phyloP scores from a whole-genome alignment of 352 stramenopile species.

The Blastocystis sp. region DNA sequence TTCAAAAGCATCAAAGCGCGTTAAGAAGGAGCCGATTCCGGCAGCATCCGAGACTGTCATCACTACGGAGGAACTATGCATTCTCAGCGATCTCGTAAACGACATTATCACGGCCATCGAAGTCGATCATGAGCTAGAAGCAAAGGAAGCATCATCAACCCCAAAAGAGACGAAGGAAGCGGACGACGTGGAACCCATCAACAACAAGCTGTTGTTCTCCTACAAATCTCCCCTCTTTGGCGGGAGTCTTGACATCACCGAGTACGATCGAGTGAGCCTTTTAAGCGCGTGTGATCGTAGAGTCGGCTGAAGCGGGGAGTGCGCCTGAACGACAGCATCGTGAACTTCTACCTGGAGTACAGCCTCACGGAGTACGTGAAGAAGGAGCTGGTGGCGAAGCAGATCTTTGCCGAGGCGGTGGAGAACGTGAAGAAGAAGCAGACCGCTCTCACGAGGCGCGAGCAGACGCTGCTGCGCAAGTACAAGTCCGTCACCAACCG shows the following conservation, averaged over 20 bases:
- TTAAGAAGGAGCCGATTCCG: too few relatives aligned
- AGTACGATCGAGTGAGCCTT: conserved; percentile 3
- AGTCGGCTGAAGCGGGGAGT: neutral
- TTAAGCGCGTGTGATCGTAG: neutral
- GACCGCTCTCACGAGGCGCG: too few relatives aligned
- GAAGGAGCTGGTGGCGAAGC: neutral
- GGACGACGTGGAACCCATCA: neutral
- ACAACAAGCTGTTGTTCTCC: conserved; percentile 15
- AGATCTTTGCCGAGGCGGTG: neutral
- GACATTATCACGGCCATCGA: neutral
- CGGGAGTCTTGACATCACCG: conserved; percentile 26
- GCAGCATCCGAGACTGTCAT: too few relatives aligned
- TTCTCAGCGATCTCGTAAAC: neutral
- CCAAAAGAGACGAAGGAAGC: neutral
- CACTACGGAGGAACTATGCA: neutral
- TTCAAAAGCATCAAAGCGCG: too few relatives aligned
- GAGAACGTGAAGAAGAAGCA: neutral
- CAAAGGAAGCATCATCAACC: neutral
- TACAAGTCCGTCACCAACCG: conserved; percentile 18
- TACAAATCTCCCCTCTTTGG: conserved; percentile 67
- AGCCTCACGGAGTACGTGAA: conserved; percentile 22
- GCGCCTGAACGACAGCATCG: conserved; percentile 47
- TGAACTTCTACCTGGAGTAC: conserved; percentile 63
- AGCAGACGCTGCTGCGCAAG: neutral
- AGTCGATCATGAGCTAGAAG: neutral